A percentile compares a stretch with the other conserved stretches of the same genome.
These are phyloP conservation scores for Colletotrichum limetticola DNA, from an alignment of 2,329 filamentous ascomycete species.

Conservation along the genomic window DNA sequence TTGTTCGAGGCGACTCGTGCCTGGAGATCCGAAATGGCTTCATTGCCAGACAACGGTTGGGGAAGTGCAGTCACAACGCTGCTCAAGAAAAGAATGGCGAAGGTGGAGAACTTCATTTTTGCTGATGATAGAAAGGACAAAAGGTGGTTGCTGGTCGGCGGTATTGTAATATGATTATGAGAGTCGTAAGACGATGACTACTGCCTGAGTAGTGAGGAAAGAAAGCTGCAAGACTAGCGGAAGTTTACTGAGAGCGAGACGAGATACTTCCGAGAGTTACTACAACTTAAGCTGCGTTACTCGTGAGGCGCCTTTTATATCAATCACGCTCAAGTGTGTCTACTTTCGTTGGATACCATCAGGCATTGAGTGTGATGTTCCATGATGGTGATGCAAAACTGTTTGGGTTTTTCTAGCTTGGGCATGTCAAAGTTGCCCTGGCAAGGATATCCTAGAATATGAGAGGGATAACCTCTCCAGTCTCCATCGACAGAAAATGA, in stretches of 20 bases:
- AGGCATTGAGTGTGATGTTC: not conserved
- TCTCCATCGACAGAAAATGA: not conserved
- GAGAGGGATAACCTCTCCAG: not conserved
- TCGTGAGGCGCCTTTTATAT: not conserved
- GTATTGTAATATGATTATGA: not conserved
- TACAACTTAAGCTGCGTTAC: not conserved
- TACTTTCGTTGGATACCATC: not conserved
- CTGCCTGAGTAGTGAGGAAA: not conserved
- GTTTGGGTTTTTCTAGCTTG: not conserved
- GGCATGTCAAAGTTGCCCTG: not conserved
- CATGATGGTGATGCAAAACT: not conserved
- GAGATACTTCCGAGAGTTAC: not conserved
- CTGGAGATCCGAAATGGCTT: not conserved
- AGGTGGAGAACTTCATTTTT: not conserved
- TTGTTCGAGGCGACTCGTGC: not conserved
- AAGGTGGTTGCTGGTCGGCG: not conserved
- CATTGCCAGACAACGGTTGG: not conserved
- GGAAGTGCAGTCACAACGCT: not conserved
- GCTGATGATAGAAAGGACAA: not conserved
- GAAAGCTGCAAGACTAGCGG: not conserved
- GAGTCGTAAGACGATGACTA: not conserved
- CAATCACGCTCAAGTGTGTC: not conserved
- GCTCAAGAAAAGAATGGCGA: not conserved
- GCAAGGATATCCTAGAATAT: not conserved
- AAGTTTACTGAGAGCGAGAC: not conserved